Evolutionary conservation across 1,139 yeast genomes (phyloP), one percentile per base, ranked within the genome.

Genomic region (Suhomyces kunorum): DNA sequence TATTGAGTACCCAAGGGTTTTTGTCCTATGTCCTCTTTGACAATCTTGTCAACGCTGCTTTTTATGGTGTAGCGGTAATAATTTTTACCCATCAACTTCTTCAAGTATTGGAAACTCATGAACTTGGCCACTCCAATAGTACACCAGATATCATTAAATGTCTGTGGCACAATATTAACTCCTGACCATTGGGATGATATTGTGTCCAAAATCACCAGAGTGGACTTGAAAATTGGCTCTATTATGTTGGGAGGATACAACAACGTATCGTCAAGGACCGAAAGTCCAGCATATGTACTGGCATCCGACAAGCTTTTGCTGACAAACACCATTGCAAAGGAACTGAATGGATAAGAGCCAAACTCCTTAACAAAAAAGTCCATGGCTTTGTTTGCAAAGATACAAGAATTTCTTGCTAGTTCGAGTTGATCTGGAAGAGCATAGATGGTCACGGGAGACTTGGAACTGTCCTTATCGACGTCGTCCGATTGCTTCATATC

Each of bases 131-230:
- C 82, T 4, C 98, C 98, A 23, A 86, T 66, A 1, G 92, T 85
- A 46, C 92, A 80, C 98, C 99, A 94, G n/a, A 87, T 54, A 60
- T 92, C 97, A 51, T 86, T 81, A 60, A 83, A 78, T 1, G 82
- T 74, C 45, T 78, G 78, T 0, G 98, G 96, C 1, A 88, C 83
- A 22, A 94, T 87, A 58, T 88, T 88, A 27, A 94, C 83, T 7
- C 98, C 97, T 1, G 95, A 78, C 96, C 98, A 94, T 58, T 94
- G 98, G 6, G 80, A 74, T 0, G 98, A 87, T 26, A 94, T 63
- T 0, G 88, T 80, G 42, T 80, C 77, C 1, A 92, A 74, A 7
- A 92, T 58, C 0, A 68, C 59, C 46, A 87, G 89, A 0, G 96
- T 87, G 1, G 81, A 75, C 0, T 78, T 57, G 50, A 86, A 81